A percentile compares a stretch with the other conserved stretches of the same genome.
Conservation (phyloP, 176 grass and related monocot species). For the Luzula sylvatica region DNA sequence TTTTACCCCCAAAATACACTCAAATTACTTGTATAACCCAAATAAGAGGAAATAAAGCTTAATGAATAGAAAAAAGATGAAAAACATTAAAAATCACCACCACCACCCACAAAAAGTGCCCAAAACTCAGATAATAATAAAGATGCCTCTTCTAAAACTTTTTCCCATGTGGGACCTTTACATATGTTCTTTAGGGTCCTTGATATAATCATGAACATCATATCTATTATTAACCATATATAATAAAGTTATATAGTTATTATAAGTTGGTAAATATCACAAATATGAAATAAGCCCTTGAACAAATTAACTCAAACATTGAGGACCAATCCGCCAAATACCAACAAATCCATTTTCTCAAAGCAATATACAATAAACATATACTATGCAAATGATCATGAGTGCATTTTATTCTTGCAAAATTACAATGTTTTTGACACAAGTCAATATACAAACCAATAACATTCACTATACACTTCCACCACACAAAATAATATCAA, state of each 20-base stretch:
- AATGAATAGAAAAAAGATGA: conserved; percentile 16
- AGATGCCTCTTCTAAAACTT: conserved; percentile 22
- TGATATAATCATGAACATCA: conserved; percentile 39
- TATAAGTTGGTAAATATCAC: conserved; percentile 16
- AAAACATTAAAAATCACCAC: conserved; percentile 40
- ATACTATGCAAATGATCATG: background rate
- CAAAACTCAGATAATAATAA: conserved; percentile 26
- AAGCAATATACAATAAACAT: background rate
- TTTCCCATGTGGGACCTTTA: conserved; percentile 29
- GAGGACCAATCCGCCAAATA: too few species aligned
- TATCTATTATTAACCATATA: conserved; percentile 28
- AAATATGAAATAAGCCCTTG: background rate
- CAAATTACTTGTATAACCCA: conserved; percentile 16
- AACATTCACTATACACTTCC: too few species aligned
- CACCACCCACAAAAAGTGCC: conserved; percentile 25
- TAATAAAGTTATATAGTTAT: conserved; percentile 8
- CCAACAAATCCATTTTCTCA: too few species aligned
- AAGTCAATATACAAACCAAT: too few species aligned
- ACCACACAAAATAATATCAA: too few species aligned
- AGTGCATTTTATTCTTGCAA: background rate
- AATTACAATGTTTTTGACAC: too few species aligned
- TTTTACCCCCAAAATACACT: conserved; percentile 22
- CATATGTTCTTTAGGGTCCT: conserved; percentile 32
- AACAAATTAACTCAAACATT: background rate
- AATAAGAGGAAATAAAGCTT: background rate